phyloP scores from a whole-genome alignment of 2,329 filamentous ascomycete genomes.

The Xylaria multiplex region DNA sequence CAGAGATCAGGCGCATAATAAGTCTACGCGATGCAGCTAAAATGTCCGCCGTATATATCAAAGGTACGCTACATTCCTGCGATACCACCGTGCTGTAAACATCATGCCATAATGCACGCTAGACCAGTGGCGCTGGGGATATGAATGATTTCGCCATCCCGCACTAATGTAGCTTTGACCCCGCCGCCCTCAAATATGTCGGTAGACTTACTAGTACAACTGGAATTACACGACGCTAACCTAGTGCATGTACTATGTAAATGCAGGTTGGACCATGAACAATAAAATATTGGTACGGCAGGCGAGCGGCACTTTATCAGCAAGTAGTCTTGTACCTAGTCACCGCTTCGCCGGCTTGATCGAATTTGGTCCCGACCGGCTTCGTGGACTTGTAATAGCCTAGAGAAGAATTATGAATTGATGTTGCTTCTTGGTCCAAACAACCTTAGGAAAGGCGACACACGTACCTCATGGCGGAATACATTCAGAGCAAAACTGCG shows the following conservation, averaged over 20 bases:
- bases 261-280: too few species aligned
- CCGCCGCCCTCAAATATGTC: not conserved
- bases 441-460: not conserved
- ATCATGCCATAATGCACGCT: not conserved
- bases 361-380: not conserved
- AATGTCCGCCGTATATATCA: not conserved
- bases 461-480: slow-evolving; percentile 3
- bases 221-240: not conserved
- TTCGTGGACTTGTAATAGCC: not conserved
- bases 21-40: not conserved
- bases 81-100: not conserved
- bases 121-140: not conserved
- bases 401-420: not conserved
- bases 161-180: not conserved
- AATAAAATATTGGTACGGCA: not conserved
- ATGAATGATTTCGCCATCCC: not conserved
- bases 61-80: not conserved
- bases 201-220: not conserved
- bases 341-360: not conserved
- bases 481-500: not conserved
- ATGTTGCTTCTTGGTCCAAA: not conserved
- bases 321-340: not conserved
- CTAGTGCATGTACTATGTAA: not conserved
- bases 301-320: not conserved
- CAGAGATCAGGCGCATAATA: too few species aligned